Percentiles rank a stretch among this genome's conserved stretches.
Conservation (phyloP, 805 yeast species). For the Saccharomycopsis javanensis region DNA sequence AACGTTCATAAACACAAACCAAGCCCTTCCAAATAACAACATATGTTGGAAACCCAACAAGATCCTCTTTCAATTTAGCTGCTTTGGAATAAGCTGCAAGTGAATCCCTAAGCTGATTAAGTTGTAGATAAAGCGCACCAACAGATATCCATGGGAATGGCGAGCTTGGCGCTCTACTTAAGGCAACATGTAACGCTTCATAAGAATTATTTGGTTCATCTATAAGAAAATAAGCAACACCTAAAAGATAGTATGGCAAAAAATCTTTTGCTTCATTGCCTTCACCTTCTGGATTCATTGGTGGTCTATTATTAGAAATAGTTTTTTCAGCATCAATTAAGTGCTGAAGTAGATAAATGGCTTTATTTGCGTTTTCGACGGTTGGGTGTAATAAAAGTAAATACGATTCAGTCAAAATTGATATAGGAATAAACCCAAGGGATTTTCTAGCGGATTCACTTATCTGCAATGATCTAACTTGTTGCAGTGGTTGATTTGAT, state of each 20-base stretch:
- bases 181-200: slow-evolving; percentile 45
- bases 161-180: slow-evolving; percentile 40
- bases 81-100: slow-evolving; percentile 62
- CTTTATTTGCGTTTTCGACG: slow-evolving; percentile 27
- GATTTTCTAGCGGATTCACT: slow-evolving; percentile 40
- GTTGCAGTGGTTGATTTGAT: not conserved
- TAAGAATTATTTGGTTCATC: slow-evolving; percentile 43
- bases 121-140: slow-evolving; percentile 48
- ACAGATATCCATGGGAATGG: slow-evolving; percentile 63
- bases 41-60: slow-evolving; percentile 31
- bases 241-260: slow-evolving; percentile 46
- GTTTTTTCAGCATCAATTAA: slow-evolving; percentile 22
- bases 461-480: slow-evolving; percentile 32
- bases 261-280: slow-evolving; percentile 33
- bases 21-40: slow-evolving; percentile 62
- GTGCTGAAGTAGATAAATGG: slow-evolving; percentile 30
- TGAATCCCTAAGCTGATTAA: slow-evolving; percentile 56
- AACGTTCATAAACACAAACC: slow-evolving; percentile 51
- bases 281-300: slow-evolving; percentile 21
- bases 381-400: slow-evolving; percentile 31
- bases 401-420: slow-evolving; percentile 41
- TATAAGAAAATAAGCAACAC: slow-evolving; percentile 39
- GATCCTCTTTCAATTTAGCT: slow-evolving; percentile 40
- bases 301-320: slow-evolving; percentile 16
- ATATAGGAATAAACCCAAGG: slow-evolving; percentile 36